Evolutionary conservation across 345 rosid genomes (phyloP).

Genomic region (Turnera subulata): DNA sequence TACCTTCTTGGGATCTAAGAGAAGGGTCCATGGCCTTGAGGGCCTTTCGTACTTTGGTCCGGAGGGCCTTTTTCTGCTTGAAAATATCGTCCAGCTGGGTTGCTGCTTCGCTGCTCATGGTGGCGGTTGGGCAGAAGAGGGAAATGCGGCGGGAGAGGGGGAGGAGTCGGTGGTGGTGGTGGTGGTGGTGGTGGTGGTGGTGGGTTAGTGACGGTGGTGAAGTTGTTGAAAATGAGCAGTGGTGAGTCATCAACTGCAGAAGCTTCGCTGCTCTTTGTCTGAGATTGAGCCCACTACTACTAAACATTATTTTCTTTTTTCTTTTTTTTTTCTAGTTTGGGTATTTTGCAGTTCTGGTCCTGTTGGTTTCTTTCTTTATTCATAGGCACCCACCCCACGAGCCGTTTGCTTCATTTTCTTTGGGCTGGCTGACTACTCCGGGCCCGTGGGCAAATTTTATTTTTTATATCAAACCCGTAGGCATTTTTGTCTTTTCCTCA

Average conservation of each 20-base stretch:
- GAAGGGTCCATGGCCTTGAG: constrained; percentile 79
- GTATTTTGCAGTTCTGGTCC: too few relatives aligned
- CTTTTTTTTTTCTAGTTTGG: neutral
- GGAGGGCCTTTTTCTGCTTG: constrained; percentile 59
- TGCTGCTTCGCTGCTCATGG: constrained; percentile 12
- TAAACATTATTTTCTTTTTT: too few relatives aligned
- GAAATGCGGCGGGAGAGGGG: neutral
- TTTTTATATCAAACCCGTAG: too few relatives aligned
- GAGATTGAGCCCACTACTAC: neutral
- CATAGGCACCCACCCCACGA: too few relatives aligned
- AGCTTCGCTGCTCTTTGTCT: neutral
- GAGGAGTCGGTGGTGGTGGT: neutral
- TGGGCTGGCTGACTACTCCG: too few relatives aligned
- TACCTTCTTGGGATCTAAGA: constrained; percentile 70
- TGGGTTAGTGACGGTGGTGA: neutral
- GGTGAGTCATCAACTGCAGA: neutral
- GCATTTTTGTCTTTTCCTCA: too few relatives aligned
- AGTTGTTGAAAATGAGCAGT: neutral
- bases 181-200: neutral
- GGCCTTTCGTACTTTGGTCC: constrained; percentile 63
- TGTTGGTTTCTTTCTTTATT: too few relatives aligned
- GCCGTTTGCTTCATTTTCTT: too few relatives aligned
- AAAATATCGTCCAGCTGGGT: constrained; percentile 45
- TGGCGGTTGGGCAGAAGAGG: neutral
- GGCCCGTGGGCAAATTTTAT: too few relatives aligned